Conservation (phyloP, 129 eudicot species). For the Deinandra increscens region DNA sequence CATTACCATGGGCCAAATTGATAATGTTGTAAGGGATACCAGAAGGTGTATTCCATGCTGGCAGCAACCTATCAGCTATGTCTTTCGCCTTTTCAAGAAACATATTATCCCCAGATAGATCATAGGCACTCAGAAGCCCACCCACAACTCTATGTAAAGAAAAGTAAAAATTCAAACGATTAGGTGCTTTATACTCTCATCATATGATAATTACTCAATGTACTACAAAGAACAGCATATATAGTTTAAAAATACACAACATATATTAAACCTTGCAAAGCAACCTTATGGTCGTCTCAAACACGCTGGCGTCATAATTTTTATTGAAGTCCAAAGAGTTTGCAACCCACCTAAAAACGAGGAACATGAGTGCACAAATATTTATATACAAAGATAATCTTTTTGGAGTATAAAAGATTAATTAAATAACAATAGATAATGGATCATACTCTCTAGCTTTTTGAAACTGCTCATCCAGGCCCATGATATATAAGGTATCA, state of each 20-base stretch:
- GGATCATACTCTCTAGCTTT: constrained; percentile 87
- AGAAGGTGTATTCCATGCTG: constrained; percentile 97
- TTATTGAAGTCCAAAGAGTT: constrained; percentile 90
- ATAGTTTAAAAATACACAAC: constrained; percentile 13
- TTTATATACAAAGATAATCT: background rate
- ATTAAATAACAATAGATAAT: constrained; percentile 10
- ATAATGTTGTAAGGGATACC: constrained; percentile 93
- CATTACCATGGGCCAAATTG: constrained; percentile 82
- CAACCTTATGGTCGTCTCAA: constrained; percentile 99
- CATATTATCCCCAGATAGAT: constrained; percentile 83
- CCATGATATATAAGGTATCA: constrained; percentile 98
- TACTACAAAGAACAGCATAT: constrained; percentile 20
- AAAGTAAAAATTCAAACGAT: constrained; percentile 21
- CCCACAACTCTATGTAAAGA: constrained; percentile 73
- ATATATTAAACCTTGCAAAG: constrained; percentile 73
- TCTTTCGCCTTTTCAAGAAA: constrained; percentile 96
- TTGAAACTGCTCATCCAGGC: constrained; percentile 92
- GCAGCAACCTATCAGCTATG: constrained; percentile 88
- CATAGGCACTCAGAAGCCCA: constrained; percentile 97
- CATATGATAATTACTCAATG: constrained; percentile 6
- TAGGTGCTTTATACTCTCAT: constrained; percentile 29
- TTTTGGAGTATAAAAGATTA: background rate
- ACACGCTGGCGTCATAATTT: constrained; percentile 97
- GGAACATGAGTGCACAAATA: constrained; percentile 17
- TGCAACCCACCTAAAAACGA: constrained; percentile 79